Base-by-base conservation (phyloP, 768 basidiomycete genomes). In the Trametes coccinea region DNA sequence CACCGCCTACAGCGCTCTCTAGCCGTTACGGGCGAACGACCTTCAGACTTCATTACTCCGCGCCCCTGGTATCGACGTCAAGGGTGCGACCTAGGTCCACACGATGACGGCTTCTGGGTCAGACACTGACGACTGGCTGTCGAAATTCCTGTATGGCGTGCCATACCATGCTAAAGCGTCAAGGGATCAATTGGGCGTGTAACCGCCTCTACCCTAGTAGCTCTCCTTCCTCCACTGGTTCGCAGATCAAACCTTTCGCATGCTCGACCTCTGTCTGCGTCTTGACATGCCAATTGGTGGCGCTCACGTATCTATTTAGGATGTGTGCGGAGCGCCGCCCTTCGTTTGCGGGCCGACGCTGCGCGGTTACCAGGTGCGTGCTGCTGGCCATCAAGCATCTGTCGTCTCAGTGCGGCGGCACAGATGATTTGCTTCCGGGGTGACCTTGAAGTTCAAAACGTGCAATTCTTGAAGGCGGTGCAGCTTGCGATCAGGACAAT, bases 1-100 rank as follows among this genome's bases (percentile, higher is more conserved):
- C 61, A 62, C 61, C 31, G 61, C 61, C 61, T 50, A 47, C 49
- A 5, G 31, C 54, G 6, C 44, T 41, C 43, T 52, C 55, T 62
- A 44, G 16, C 61, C 49, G 30, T 51, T 39, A 34, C 40, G 14
- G n/a, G 16, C 53, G 14, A 9, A 22, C 2, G 8, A 29, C 14
- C 47, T 31, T 51, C 29, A 29, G 6, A 6, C 41, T 57, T 41
- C 27, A 10, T 5, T 14, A n/a, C 56, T 41, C 46, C 56, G 37
- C 33, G 49, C 41, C 50, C 55, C 60, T 56, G 31, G 43, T 17
- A 16, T 56, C 54, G 61, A 56, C 50, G 61, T 56, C 61, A 56
- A 52, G 49, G 50, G 49, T 49, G 22, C 48, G 13, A 11, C 39
- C 39, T 17, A n/a, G 30, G 30, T 10, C 53, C 45, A 22, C 29